Evolutionary conservation across 176 grass and related monocot genomes (phyloP), one percentile per base, ranked within the genome.

Genomic region (Oryza longistaminata): DNA sequence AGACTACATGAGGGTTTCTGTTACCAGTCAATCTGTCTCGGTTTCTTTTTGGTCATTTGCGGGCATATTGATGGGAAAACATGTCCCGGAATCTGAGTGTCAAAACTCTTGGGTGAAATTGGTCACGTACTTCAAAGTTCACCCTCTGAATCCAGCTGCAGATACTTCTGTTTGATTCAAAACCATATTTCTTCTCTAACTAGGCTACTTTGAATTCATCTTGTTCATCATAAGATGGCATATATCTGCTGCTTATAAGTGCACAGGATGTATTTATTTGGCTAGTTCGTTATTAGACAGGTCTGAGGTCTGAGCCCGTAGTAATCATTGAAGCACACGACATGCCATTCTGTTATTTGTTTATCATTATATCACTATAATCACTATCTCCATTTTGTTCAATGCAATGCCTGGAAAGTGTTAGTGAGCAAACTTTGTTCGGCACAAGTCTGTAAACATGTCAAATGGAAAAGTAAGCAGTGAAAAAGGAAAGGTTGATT

Each of bases 1-100:
- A 50, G 58, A 79, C 24, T 52, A 25, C 43, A 9, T 76, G 65
- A 73, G 74, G 53, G 25, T 77, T 64, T 46, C 24, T 86, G 22
- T 45, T 87, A 53, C 78, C 72, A 26, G 33, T 81, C 81, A 24
- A 77, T 71, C 74, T 1, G 14, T 86, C 7, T 67, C 81, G 12
- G 17, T 44, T 0, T 0, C 2, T 76, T 73, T 67, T 42, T 22
- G n/a, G 19, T 43, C 14, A 78, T 34, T 79, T 74, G 40, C 1
- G 26, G 44, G 44, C 55, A 17, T 70, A 64, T 70, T 79, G 29
- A 10, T 76, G 71, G 62, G 49, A 76, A 76, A 45, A 19, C 16
- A 15, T 71, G 42, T 64, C 12, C 17, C 39, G 43, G 67, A 66
- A 22, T 19, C 43, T 4, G 48, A 80, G 9, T 64, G 11, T 68